These are phyloP conservation scores for Botryotinia convoluta DNA, from an alignment of 2,329 filamentous ascomycete genomes.

Conservation along the genomic window DNA sequence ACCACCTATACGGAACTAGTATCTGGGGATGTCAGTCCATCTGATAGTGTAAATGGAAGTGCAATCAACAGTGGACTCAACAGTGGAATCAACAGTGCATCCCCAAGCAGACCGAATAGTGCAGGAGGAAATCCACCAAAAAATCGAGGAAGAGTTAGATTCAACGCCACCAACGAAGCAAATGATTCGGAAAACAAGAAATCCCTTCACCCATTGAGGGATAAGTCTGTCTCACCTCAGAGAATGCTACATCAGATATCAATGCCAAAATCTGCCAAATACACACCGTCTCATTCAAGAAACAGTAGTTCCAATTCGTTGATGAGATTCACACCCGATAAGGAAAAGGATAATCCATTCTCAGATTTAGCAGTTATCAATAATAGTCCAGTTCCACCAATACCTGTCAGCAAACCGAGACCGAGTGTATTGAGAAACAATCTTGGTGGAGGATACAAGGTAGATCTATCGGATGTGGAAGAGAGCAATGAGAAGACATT, in stretches of 20 bases:
- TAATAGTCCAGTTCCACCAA: constrained; percentile 2
- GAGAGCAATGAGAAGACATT: constrained; percentile 35
- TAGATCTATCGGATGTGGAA: constrained; percentile 23
- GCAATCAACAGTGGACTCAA: neutral
- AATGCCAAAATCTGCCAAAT: constrained; percentile 25
- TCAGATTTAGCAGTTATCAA: constrained; percentile 24
- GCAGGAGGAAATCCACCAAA: constrained; percentile 22
- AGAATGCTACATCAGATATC: constrained; percentile 15
- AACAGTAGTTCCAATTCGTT: constrained; percentile 29
- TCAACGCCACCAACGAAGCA: constrained; percentile 37
- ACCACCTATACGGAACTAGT: constrained; percentile 2
- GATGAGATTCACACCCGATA: constrained; percentile 29
- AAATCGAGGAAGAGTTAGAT: constrained; percentile 35
- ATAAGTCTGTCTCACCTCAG: constrained; percentile 25
- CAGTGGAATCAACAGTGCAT: constrained; percentile 22
- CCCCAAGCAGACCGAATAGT: constrained; percentile 32
- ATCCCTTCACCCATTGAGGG: constrained; percentile 30
- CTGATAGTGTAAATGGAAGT: neutral
- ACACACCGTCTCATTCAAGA: constrained; percentile 33
- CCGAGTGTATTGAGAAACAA: constrained; percentile 35
- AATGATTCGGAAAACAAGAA: constrained; percentile 35
- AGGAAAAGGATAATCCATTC: constrained; percentile 35
- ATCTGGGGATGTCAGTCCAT: constrained; percentile 3
- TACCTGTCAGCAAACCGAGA: constrained; percentile 27
- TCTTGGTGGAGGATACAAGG: neutral